Evolutionary conservation across 2,329 filamentous ascomycete species (phyloP), one percentile per base, ranked within the genome.

Genomic region (Pyrenophora tritici-repentis): DNA sequence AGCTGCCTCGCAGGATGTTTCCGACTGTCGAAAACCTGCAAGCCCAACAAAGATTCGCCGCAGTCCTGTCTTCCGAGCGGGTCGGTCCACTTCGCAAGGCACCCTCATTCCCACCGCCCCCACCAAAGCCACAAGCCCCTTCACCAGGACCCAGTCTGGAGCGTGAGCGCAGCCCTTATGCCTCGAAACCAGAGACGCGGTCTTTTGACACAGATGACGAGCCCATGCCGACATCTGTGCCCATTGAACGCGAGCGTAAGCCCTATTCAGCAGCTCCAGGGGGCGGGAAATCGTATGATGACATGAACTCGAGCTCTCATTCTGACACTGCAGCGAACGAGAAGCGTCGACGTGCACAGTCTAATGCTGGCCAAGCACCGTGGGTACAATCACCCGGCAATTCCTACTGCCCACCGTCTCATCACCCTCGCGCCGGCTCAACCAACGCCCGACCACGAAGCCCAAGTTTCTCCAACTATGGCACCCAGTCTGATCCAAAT

Each of bases 1-100:
- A 91, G 61, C 80, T 96, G 2, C 86, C 89, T 1, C 80, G 90
- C 34, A 81, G 87, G 43, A 78, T 94, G 3, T 83, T 96, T 33
- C 91, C 91, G 0, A 75, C 77, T 0, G 71, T 73, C 6, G 78
- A 82, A 1, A 84, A 90, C 58, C 63, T 80, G 0, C 76, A 81
- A 26, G 76, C 83, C 1, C 81, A 84, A 47, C 82, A 86, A 54
- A 75, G 83, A 16, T 75, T 92, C 7, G 82, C 86, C 14, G 79
- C 82, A 36, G 81, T 83, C 1, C 77, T 92, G 14, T 77, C 78
- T 24, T 77, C 80, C 58, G 78, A 83, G 47, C 70, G 70, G 6
- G 66, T 71, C 16, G 66, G 68, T 14, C 68, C 68, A 2, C 63
- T 75, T 4, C 71, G 69, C 33, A 68, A 59, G 52, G 64, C 67